Percentiles rank a stretch among this genome's conserved stretches.
Conservation (phyloP, 2,329 filamentous ascomycete species). For the Colletotrichum sp. region DNA sequence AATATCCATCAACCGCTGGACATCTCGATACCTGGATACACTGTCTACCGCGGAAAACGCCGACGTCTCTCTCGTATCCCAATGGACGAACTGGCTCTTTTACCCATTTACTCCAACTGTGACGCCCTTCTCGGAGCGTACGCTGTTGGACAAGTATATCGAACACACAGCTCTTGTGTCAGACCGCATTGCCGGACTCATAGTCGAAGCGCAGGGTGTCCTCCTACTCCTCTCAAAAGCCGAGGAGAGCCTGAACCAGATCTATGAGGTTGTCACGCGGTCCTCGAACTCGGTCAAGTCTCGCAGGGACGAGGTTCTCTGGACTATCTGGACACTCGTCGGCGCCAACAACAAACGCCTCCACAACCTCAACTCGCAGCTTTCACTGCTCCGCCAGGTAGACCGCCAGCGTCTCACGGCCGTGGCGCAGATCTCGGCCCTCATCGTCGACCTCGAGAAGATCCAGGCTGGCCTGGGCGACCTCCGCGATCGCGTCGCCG, state of each 20-base stretch:
- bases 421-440: slow-evolving; percentile 69
- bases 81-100: slow-evolving; percentile 51
- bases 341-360: slow-evolving; percentile 70
- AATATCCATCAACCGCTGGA: slow-evolving; percentile 78
- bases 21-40: slow-evolving; percentile 69
- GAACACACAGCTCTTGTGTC: slow-evolving; percentile 74
- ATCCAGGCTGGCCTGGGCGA: slow-evolving; percentile 76
- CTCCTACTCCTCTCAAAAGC: slow-evolving; percentile 69
- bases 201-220: slow-evolving; percentile 73
- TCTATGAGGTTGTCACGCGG: slow-evolving; percentile 71
- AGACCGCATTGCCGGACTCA: slow-evolving; percentile 70
- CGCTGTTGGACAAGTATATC: slow-evolving; percentile 76
- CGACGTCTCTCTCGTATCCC: slow-evolving; percentile 40
- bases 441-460: slow-evolving; percentile 75
- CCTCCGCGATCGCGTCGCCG: slow-evolving; percentile 72
- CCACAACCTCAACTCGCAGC: slow-evolving; percentile 65
- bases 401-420: slow-evolving; percentile 69
- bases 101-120: slow-evolving; percentile 66
- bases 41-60: slow-evolving; percentile 45
- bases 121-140: slow-evolving; percentile 59
- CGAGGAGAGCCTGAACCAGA: slow-evolving; percentile 72
- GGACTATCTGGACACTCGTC: slow-evolving; percentile 75
- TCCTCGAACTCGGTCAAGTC: slow-evolving; percentile 64
- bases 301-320: slow-evolving; percentile 70
- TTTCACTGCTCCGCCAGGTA: slow-evolving; percentile 70